These are phyloP conservation scores for Aphanomyces cochlioides DNA, from an alignment of 352 stramenopile species.

Conservation along the genomic window DNA sequence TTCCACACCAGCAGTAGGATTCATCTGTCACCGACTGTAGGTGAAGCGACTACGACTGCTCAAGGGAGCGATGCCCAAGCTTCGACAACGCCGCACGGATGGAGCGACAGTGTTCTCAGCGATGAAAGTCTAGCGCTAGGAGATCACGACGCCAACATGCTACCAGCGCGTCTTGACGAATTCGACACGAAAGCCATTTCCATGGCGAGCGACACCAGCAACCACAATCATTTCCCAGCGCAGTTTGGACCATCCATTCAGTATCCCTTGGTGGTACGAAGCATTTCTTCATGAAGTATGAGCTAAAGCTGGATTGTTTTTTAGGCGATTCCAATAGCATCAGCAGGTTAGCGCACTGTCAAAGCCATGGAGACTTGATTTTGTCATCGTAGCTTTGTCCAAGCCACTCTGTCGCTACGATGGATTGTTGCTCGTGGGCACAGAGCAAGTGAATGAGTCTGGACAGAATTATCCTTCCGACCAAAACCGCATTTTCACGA, in stretches of 20 bases:
- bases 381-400: constrained; percentile 44
- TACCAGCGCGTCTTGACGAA: too few species aligned
- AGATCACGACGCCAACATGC: too few species aligned
- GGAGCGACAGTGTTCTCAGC: neutral
- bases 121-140: too few species aligned
- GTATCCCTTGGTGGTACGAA: neutral
- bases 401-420: constrained; percentile 77
- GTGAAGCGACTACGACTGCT: neutral
- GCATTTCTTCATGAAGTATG: neutral
- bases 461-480: constrained; percentile 21
- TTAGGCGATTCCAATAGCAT: neutral
- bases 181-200: too few species aligned
- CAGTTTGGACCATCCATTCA: neutral
- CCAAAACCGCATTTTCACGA: constrained; percentile 61
- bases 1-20: neutral
- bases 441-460: constrained; percentile 35
- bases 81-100: neutral
- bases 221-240: neutral
- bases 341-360: neutral
- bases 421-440: constrained; percentile 65
- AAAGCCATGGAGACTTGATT: neutral
- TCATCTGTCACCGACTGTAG: neutral
- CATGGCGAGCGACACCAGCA: too few species aligned
- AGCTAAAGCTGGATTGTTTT: neutral
- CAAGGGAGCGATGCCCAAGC: neutral